These are phyloP conservation scores for Diaporthe sp. DNA, from an alignment of 2,329 filamentous ascomycete genomes.

Conservation along the genomic window DNA sequence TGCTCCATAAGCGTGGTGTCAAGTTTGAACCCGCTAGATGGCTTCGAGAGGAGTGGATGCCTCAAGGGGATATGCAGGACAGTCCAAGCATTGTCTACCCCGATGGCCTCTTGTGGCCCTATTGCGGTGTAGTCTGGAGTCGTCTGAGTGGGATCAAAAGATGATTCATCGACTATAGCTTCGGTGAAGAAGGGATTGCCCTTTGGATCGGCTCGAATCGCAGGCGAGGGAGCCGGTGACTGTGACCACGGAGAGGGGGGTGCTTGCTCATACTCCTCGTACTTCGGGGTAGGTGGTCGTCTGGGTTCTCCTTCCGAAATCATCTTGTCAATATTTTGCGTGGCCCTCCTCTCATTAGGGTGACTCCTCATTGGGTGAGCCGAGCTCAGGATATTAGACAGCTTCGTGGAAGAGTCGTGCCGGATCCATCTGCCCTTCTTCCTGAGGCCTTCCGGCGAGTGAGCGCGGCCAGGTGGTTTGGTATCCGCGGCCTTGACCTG, in stretches of 20 bases:
- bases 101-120: constrained; percentile 85
- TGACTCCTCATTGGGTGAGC: constrained; percentile 31
- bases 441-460: constrained; percentile 50
- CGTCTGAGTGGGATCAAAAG: constrained; percentile 80
- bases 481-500: constrained; percentile 50
- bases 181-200: constrained; percentile 92
- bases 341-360: constrained; percentile 23
- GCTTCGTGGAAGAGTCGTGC: constrained; percentile 60
- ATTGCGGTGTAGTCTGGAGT: constrained; percentile 82
- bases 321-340: constrained; percentile 35
- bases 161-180: constrained; percentile 84
- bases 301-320: constrained; percentile 58
- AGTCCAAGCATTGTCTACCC: constrained; percentile 90
- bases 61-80: constrained; percentile 92
- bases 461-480: constrained; percentile 39
- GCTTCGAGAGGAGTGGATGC: constrained; percentile 77
- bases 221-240: constrained; percentile 93
- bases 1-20: constrained; percentile 67
- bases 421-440: constrained; percentile 54
- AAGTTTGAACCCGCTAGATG: constrained; percentile 62
- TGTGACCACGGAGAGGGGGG: constrained; percentile 96
- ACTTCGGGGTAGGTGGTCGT: constrained; percentile 64
- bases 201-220: constrained; percentile 81
- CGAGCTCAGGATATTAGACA: constrained; percentile 48
- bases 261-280: constrained; percentile 94